Evolutionary conservation across 306 rosid genomes (phyloP), one percentile per base, ranked within the genome.

Genomic region (Glycine soja): DNA sequence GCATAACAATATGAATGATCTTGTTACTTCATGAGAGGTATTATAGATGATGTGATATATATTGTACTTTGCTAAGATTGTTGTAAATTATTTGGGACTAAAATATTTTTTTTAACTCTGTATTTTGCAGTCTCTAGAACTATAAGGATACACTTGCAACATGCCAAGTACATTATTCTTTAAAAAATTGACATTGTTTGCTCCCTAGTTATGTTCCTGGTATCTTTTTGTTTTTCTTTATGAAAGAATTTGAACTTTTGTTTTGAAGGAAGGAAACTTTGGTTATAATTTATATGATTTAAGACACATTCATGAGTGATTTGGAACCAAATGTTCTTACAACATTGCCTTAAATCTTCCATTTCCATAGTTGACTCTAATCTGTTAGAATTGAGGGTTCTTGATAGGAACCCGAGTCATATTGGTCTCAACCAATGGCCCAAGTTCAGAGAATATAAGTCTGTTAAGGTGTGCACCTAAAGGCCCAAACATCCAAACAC

Each of bases 21-120:
- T 61, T 92, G 90, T 86, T 94, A 69, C 97, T 92, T 81, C 98
- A 94, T 24, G 97, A 94, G 89, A 91, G 97, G 97, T 94, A 88
- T 38, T 36, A 79, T 69, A 71, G 63, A 12, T 74, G 43, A n/a
- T 69, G 48, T 52, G 79, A 45, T 51, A 15, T 54, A 45, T 67
- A 53, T 43, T 70, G 19, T 70, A 32, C 73, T 38, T 56, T 18
- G 9, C 47, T 34, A 66, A 40, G 51, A 6, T 70, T 74, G 62
- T 11, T 10, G 19, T 36, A 63, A 58, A 64, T 76, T 82, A 73
- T 70, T 54, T 36, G 58, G 70, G 58, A 50, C 80, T 85, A 53
- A 72, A 10, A 36, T 70, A 14, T 72, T 15, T 10, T 16, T 16
- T 14, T 48, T 47, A 32, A 72, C 46, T 59, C 46, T 75, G 16